A percentile compares a stretch with the other conserved stretches of the same genome.
Evolutionary conservation across 139 green algal genomes (phyloP).

Genomic region (Zygnema cylindricum): DNA sequence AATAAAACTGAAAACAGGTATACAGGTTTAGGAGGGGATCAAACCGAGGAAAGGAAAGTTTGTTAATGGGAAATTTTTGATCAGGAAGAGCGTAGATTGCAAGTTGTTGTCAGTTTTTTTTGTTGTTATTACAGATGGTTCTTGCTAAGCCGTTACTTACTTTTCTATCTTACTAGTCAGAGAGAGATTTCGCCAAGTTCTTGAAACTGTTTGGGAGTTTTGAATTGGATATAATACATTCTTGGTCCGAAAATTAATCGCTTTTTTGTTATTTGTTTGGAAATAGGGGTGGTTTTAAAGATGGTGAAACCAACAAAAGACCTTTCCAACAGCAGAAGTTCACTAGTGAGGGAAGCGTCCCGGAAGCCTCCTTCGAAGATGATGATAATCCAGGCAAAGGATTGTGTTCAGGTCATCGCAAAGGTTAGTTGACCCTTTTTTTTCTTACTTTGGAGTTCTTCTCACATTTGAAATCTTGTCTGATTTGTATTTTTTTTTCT

Average conservation of each 20-base stretch:
- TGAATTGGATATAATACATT: background rate
- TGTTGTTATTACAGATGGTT: background rate
- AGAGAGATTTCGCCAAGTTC: background rate
- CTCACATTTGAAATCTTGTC: no score
- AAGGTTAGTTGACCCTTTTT: slow-evolving; percentile 44
- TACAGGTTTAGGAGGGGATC: no score
- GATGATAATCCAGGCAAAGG: slow-evolving; percentile 25
- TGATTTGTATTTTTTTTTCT: no score
- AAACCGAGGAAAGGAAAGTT: no score
- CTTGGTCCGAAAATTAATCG: background rate
- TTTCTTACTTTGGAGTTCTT: no score
- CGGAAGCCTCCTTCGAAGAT: slow-evolving; percentile 32
- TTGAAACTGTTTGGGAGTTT: background rate
- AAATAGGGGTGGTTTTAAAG: slow-evolving; percentile 31
- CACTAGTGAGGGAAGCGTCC: slow-evolving; percentile 14
- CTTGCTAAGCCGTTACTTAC: background rate
- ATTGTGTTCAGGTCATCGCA: slow-evolving; percentile 53
- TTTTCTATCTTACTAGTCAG: background rate
- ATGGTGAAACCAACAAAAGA: slow-evolving; percentile 33
- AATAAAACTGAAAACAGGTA: no score
- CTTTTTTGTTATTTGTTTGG: slow-evolving; percentile 6
- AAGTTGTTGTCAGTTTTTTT: background rate
- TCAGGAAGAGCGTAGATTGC: background rate
- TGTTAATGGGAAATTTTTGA: no score
- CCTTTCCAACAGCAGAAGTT: slow-evolving; percentile 1